phyloP scores from a whole-genome alignment of 2,329 filamentous ascomycete species.

The Fusarium sp. region DNA sequence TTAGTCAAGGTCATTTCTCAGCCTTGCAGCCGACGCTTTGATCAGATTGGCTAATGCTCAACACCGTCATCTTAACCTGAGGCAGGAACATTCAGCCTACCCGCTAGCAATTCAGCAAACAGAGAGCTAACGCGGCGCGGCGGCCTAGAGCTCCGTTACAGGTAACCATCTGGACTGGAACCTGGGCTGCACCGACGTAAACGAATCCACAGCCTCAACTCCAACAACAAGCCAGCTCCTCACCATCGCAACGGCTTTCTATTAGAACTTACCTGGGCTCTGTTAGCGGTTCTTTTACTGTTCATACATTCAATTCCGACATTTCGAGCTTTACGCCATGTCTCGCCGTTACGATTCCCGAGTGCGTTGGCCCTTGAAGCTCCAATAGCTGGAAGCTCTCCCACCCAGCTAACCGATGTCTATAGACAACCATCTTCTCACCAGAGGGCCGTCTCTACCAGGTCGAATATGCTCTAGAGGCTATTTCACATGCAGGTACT shows the following conservation, averaged over 20 bases:
- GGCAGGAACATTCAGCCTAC: slow-evolving; percentile 34
- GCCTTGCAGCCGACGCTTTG: slow-evolving; percentile 19
- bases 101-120: slow-evolving; percentile 31
- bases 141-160: slow-evolving; percentile 58
- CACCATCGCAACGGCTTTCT: slow-evolving; percentile 33
- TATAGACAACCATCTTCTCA: slow-evolving; percentile 99
- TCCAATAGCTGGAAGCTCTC: slow-evolving; percentile 32
- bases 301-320: slow-evolving; percentile 1
- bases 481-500: slow-evolving; percentile 97
- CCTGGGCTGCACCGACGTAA: slow-evolving; percentile 37
- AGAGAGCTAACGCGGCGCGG: slow-evolving; percentile 52
- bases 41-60: slow-evolving; percentile 2
- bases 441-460: slow-evolving; percentile 98
- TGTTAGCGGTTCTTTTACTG: not conserved
- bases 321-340: slow-evolving; percentile 66
- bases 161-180: slow-evolving; percentile 24
- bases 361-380: slow-evolving; percentile 66
- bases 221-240: slow-evolving; percentile 37
- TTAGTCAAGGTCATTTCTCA: not conserved
- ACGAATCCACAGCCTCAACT: slow-evolving; percentile 39
- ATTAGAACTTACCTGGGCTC: slow-evolving; percentile 14
- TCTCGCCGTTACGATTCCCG: slow-evolving; percentile 97
- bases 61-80: slow-evolving; percentile 30
- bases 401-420: slow-evolving; percentile 40
- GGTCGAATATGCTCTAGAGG: slow-evolving; percentile 98